Base-by-base conservation (phyloP, 2,329 filamentous ascomycete genomes). In the Coniella lustricola region DNA sequence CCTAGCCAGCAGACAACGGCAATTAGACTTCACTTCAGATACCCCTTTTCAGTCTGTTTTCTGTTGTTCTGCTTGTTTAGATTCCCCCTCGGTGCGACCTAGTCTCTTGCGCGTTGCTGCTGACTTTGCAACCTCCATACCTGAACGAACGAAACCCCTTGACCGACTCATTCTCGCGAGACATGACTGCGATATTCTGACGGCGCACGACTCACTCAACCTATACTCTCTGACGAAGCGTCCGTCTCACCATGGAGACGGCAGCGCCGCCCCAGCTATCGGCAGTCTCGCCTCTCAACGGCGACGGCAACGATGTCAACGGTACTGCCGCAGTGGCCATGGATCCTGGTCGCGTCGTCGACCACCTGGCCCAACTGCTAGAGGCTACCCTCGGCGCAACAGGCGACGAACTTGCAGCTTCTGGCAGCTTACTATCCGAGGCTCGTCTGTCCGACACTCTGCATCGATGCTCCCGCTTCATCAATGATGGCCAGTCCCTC, bases 391-490 rank as follows among this genome's bases (percentile, higher is more conserved):
- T 91, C 41, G 87, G 87, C 56, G 85, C 87, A 58, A 79, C 79
- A 49, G 81, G 82, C 62, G 75, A 81, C 54, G 91, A 98, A 62
- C 80, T 98, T 47, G 82, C 91, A 65, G 79, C 80, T 55, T 72
- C 82, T 14, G 90, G 87, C 54, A 96, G 88, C 71, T 74, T 98
- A 67, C 75, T 98, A 54, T 89, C 90, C 50, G 75, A 82, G 60
- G 68, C 75, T 49, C 80, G 77, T 57, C 79, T 88, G 57, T 71
- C 76, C 46, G 91, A 97, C 59, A 96, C 93, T 7, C 71, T 95
- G 49, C 83, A 90, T 63, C 81, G 89, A 71, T 96, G 91, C 67
- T 82, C 82, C 57, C 85, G 90, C 60, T 97, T 97, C 68, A 90
- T 90, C 50, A 82, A 83, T 53, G 94, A 98, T 68, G 77, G 85